Evolutionary conservation across 83 land plant genomes (phyloP), one percentile per base, ranked within the genome.

Genomic region (Diphasiastrum complanatum): DNA sequence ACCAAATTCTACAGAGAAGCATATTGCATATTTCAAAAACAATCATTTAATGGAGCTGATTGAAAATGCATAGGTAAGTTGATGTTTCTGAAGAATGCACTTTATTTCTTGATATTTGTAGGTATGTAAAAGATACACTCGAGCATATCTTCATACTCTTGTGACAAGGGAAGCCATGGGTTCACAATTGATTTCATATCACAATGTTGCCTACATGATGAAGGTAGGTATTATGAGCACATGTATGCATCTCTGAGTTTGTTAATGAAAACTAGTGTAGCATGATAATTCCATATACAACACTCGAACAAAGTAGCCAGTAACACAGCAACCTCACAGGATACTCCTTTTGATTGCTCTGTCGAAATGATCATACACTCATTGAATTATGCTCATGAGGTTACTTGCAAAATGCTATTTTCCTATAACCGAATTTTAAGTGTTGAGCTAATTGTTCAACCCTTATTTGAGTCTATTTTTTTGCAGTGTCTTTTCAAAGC

Each of bases 81-180:
- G n/a, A n/a, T n/a, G n/a, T n/a, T n/a, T n/a, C n/a, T n/a, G n/a
- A n/a, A n/a, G 37, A 29, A 28, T 19, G 65, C 25, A 23, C 11
- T 45, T 33, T 50, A 32, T 5, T 28, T 56, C 10, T 5, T 28
- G 48, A 46, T 5, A 5, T 40, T 36, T 55, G 53, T 72, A 95
- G 99, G 99, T 95, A 1, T 95, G 99, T 71, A 84, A 82, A 66
- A 79, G 79, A 10, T 95, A 89, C 61, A 74, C 93, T n/a, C 63
- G 99, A 60, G 92, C 99, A 26, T 95, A 89, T 55, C 57, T 95
- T 32, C 99, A 95, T 77, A 78, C 68, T 31, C 84, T 89, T 71
- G 99, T 95, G 18, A 95, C 99, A 16, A 89, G 82, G 64, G 93
- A 95, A 47, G 89, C 99, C 22, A 79, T 84, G 85, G 97, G 99